phyloP scores from a whole-genome alignment of 768 basidiomycete genomes.

The Royoungia palumana region DNA sequence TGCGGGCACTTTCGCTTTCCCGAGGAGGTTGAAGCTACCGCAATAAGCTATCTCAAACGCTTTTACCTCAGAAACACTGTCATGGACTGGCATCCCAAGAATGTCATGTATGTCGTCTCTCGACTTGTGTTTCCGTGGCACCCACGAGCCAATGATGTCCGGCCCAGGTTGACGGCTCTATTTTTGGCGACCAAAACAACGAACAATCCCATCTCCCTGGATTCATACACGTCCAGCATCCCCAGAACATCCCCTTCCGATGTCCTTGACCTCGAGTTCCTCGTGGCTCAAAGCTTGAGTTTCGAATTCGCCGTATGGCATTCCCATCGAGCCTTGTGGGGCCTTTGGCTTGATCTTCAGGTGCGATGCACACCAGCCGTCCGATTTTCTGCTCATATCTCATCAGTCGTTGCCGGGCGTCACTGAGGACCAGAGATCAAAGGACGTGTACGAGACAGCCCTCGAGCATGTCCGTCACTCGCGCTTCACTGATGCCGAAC shows the following conservation, averaged over 20 bases:
- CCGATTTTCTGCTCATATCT: conserved; percentile 8
- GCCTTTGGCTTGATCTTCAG: conserved; percentile 85
- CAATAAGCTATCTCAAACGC: conserved; percentile 87
- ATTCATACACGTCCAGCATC: conserved; percentile 78
- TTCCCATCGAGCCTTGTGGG: conserved; percentile 84
- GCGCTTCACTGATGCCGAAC: conserved; percentile 86
- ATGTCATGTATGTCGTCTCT: conserved; percentile 77
- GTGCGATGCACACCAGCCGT: conserved; percentile 36
- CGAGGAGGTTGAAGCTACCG: conserved; percentile 91
- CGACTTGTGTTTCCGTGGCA: neutral
- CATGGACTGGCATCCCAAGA: conserved; percentile 99
- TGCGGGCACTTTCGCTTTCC: conserved; percentile 85
- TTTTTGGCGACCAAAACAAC: conserved; percentile 97
- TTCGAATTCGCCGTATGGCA: conserved; percentile 97
- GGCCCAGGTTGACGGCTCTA: conserved; percentile 91
- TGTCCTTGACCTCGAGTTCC: conserved; percentile 91
- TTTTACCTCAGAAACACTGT: conserved; percentile 98
- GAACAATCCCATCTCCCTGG: conserved; percentile 88
- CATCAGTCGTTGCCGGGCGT: conserved; percentile 56
- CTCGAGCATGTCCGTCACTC: conserved; percentile 68
- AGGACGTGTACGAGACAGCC: conserved; percentile 62
- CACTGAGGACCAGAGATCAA: conserved; percentile 44
- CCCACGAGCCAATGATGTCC: conserved; percentile 1
- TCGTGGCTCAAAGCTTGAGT: conserved; percentile 88
- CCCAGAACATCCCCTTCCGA: conserved; percentile 78